Base-by-base conservation (phyloP, 352 stramenopile genomes). In the Phytophthora citricola region DNA sequence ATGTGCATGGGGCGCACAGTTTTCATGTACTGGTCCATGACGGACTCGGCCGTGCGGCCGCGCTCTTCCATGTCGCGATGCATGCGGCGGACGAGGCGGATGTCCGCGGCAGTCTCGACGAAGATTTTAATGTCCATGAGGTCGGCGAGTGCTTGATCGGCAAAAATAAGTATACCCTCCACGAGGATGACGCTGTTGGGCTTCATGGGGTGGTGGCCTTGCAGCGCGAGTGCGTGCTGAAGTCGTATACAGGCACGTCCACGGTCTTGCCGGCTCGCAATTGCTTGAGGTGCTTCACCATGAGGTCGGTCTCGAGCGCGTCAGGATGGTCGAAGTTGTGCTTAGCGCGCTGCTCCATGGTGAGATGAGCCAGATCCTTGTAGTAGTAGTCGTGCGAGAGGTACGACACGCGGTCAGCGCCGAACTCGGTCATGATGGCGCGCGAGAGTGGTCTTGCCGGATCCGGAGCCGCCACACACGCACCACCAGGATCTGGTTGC, bases 1-100 rank as follows among this genome's bases (percentile, higher is more conserved):
- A 98, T 91, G 85, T 99, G 97, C 96, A 99, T 99, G 26, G 97
- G 97, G 27, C 97, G 90, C 32, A 99, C 97, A n/a, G 96, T 99
- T 58, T 83, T 89, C 71, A 98, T 90, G 81, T 99, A 99, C 87
- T 99, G 97, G 39, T 89, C 75, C 63, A 99, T 94, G 39, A 99
- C 97, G 9, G 92, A 91, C 39, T 98, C 89, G n/a, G 97, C 77
- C 44, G 91, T 97, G 46, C 97, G 80, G 26, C 88, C 94, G 48
- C 97, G 87, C 83, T 99, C 97, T n/a, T 88, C 71, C 43, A 96
- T 98, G 77, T 99, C 97, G 51, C 97, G 80, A 63, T 85, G 74
- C 73, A 99, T 85, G 22, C 97, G 85, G 36, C 97, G 82, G 46
- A 98, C 91, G 9, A 99, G 91, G 17, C 97, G 89, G 49, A 99